Evolutionary conservation across 495 filamentous ascomycete genomes (phyloP).

Genomic region (Xylaria sp.): DNA sequence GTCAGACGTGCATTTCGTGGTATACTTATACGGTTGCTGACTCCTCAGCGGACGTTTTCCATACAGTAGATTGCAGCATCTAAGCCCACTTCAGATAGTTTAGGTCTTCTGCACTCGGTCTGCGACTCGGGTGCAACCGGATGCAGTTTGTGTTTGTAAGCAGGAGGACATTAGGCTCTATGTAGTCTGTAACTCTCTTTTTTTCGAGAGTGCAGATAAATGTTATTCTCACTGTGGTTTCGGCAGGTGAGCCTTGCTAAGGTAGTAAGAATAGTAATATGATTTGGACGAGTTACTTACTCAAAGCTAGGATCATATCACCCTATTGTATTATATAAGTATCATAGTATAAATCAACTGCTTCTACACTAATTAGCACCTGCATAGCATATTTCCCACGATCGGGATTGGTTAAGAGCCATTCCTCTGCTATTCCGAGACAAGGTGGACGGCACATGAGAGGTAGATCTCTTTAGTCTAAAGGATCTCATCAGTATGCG

Average conservation of each 20-base stretch:
- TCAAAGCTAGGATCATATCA: background rate
- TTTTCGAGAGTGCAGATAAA: background rate
- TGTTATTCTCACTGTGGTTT: background rate
- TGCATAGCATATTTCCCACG: background rate
- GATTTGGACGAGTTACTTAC: background rate
- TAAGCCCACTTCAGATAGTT: background rate
- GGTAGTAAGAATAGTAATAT: conserved; percentile 6
- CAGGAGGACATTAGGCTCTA: background rate
- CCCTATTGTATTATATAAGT: background rate
- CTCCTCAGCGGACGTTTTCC: conserved; percentile 7
- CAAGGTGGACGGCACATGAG: conserved; percentile 12
- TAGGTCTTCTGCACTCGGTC: background rate
- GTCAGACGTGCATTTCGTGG: conserved; percentile 21
- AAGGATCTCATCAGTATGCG: conserved; percentile 3
- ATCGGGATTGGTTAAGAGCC: background rate
- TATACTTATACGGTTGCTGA: conserved; percentile 22
- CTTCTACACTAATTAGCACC: background rate
- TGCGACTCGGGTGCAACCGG: conserved; percentile 9
- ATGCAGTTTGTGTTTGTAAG: background rate
- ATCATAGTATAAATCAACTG: background rate
- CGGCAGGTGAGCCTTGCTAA: background rate
- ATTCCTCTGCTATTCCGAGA: conserved; percentile 13
- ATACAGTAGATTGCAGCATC: background rate
- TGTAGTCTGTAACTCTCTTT: conserved; percentile 4
- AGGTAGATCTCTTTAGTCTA: conserved; percentile 3